phyloP scores from a whole-genome alignment of 1,284 basidiomycete species.

The Tilletia caries region DNA sequence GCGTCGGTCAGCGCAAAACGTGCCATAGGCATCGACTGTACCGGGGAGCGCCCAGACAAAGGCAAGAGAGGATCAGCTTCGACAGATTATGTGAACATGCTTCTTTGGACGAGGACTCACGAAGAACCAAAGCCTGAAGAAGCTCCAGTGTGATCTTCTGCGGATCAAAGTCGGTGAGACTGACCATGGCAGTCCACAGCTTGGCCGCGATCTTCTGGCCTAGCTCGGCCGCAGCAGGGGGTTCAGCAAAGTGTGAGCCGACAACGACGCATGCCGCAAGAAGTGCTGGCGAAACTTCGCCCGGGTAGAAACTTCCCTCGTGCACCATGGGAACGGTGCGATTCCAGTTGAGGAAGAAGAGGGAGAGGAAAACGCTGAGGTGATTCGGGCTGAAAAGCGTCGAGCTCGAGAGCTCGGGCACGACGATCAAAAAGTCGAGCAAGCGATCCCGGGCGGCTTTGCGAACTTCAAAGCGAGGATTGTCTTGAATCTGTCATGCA shows the following conservation, averaged over 20 bases:
- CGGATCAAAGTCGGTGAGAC: slow-evolving; percentile 40
- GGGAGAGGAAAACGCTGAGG: slow-evolving; percentile 35
- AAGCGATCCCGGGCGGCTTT: slow-evolving; percentile 30
- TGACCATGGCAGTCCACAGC: slow-evolving; percentile 40
- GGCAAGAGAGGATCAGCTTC: no score
- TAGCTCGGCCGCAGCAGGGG: slow-evolving; percentile 30
- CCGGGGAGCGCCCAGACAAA: no score
- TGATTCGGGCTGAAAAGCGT: slow-evolving; percentile 36
- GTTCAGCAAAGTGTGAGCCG: slow-evolving; percentile 37
- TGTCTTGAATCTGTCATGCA: slow-evolving; percentile 23
- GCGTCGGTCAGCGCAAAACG: slow-evolving; percentile 38
- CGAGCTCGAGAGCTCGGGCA: slow-evolving; percentile 37
- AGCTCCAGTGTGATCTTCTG: slow-evolving; percentile 37
- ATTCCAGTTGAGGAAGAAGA: slow-evolving; percentile 43
- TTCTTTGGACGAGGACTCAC: neutral
- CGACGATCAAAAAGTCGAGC: slow-evolving; percentile 35
- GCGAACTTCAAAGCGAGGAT: slow-evolving; percentile 31
- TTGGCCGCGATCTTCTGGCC: slow-evolving; percentile 37
- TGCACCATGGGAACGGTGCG: slow-evolving; percentile 37
- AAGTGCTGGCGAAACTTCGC: slow-evolving; percentile 35
- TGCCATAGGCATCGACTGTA: slow-evolving; percentile 37
- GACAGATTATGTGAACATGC: no score
- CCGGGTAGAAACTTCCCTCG: slow-evolving; percentile 36
- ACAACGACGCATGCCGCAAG: slow-evolving; percentile 39
- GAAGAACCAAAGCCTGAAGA: slow-evolving; percentile 38